Conservation (phyloP, 495 filamentous ascomycete genomes). For the Penicillium malachiteum region DNA sequence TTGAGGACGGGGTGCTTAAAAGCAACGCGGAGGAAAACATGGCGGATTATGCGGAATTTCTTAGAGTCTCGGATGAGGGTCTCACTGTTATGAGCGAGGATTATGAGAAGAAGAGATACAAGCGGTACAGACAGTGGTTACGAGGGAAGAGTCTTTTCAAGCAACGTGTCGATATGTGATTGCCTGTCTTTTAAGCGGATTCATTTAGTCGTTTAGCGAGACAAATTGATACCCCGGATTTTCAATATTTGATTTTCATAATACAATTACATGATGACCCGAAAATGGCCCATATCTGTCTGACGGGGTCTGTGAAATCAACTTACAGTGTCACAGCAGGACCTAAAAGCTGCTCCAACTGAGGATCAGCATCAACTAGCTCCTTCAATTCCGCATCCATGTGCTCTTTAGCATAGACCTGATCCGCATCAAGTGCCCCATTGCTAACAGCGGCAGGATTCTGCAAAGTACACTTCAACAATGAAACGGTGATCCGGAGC, state of each 20-base stretch:
- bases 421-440: conserved; percentile 16
- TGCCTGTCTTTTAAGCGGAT: background rate
- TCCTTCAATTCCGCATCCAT: conserved; percentile 33
- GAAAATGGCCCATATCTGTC: background rate
- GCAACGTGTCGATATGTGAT: conserved; percentile 68
- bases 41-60: conserved; percentile 70
- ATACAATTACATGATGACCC: background rate
- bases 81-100: conserved; percentile 87
- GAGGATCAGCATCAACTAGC: conserved; percentile 37
- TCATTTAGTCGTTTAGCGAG: conserved; percentile 11
- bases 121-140: conserved; percentile 92
- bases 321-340: conserved; percentile 9
- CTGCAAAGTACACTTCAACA: conserved; percentile 38
- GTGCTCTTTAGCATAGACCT: conserved; percentile 24
- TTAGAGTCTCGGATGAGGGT: conserved; percentile 74
- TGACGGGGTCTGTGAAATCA: conserved; percentile 7
- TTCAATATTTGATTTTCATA: background rate
- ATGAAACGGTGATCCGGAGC: conserved; percentile 30
- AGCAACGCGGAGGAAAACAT: conserved; percentile 63
- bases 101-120: conserved; percentile 85
- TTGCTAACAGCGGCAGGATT: conserved; percentile 18
- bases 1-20: conserved; percentile 34
- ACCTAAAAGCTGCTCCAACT: conserved; percentile 29
- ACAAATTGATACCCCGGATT: conserved; percentile 21
- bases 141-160: conserved; percentile 91